phyloP scores from a whole-genome alignment of 257 asterid species.

The Lycium ferocissimum region DNA sequence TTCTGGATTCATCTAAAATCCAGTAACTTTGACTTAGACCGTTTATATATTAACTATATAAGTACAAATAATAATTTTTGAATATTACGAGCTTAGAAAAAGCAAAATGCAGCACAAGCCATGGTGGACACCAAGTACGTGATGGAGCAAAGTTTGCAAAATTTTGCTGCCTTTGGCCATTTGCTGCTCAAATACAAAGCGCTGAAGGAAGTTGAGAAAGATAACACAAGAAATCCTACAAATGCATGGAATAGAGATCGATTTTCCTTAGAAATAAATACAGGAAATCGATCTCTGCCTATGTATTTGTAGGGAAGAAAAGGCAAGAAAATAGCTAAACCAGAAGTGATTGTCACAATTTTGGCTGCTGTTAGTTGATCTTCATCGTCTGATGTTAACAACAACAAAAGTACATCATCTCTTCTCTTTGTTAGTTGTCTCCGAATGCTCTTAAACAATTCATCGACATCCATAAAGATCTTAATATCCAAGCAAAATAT shows the following conservation, averaged over 20 bases:
- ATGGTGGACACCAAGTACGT: neutral
- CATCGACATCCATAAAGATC: too few relatives aligned
- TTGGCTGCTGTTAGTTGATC: neutral
- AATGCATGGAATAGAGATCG: neutral
- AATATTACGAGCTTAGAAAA: neutral
- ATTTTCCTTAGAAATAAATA: neutral
- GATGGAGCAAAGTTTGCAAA: neutral
- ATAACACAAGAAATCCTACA: neutral
- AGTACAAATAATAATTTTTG: neutral
- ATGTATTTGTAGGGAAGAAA: neutral
- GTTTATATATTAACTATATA: too few relatives aligned
- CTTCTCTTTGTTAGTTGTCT: neutral
- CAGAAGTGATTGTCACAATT: neutral
- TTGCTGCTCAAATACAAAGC: neutral
- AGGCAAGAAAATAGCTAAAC: neutral
- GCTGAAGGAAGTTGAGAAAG: constrained; percentile 1
- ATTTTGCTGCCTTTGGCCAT: neutral
- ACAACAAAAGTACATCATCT: neutral
- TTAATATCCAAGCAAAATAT: neutral
- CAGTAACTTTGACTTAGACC: too few relatives aligned
- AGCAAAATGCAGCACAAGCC: neutral
- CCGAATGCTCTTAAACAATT: neutral
- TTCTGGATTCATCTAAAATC: too few relatives aligned
- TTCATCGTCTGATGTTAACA: neutral
- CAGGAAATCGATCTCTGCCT: neutral